Percentiles rank a stretch among this genome's conserved stretches.
Evolutionary conservation across 495 filamentous ascomycete species (phyloP).

Genomic region (Sphaerosporella brunnea): DNA sequence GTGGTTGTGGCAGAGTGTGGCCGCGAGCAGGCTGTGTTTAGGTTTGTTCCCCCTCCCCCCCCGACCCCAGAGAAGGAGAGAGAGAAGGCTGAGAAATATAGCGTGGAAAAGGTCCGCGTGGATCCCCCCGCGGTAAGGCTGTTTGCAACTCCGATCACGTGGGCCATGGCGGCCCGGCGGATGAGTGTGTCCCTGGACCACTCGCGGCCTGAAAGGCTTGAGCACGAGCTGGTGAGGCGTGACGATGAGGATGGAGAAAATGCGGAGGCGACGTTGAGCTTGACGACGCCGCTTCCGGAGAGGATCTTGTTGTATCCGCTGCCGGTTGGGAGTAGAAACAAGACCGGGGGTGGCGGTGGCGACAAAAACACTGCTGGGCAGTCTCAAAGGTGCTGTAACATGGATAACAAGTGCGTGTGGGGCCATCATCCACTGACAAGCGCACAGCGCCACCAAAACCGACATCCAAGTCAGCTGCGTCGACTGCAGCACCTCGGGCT

Average conservation of each 20-base stretch:
- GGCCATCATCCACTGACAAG: background rate
- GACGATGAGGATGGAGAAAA: background rate
- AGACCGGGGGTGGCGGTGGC: background rate
- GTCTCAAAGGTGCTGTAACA: background rate
- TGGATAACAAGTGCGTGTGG: background rate
- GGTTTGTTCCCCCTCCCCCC: background rate
- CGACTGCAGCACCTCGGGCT: background rate
- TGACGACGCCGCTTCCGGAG: background rate
- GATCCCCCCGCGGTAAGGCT: no score
- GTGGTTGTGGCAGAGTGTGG: background rate
- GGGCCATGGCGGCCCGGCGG: background rate
- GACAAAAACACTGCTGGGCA: background rate
- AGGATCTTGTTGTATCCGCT: background rate
- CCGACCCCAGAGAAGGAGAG: no score
- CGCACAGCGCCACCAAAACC: background rate
- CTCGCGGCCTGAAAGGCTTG: background rate
- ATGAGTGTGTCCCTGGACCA: background rate
- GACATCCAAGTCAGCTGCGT: background rate
- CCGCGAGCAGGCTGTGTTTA: background rate
- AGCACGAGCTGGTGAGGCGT: background rate
- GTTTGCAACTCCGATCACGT: background rate
- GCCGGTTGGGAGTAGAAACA: background rate
- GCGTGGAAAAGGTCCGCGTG: no score
- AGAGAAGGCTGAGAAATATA: no score
- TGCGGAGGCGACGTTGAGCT: background rate